Percentiles rank a stretch among this genome's conserved stretches.
Evolutionary conservation across 441 rosid genomes (phyloP).

Genomic region (Euphorbia neoarborescens): DNA sequence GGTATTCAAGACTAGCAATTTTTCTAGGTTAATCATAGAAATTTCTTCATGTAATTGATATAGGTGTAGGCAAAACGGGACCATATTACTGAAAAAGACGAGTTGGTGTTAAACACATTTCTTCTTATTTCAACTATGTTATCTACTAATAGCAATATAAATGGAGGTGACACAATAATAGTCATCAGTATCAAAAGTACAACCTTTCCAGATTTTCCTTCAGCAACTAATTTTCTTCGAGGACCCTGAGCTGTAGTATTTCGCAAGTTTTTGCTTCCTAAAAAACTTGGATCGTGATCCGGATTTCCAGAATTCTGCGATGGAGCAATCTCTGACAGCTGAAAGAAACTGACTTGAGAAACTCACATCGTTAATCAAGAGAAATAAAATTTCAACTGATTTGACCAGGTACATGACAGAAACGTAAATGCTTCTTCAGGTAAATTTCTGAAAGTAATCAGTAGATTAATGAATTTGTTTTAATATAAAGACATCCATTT

Average conservation of each 20-base stretch:
- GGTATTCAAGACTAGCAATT: background rate
- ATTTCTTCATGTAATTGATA: background rate
- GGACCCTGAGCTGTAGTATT: constrained; percentile 79
- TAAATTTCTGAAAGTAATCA: background rate
- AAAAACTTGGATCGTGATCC: constrained; percentile 3
- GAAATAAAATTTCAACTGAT: background rate
- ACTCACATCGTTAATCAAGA: background rate
- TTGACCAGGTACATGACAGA: background rate
- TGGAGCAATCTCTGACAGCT: constrained; percentile 76
- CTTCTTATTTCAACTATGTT: background rate
- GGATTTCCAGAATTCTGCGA: constrained; percentile 67
- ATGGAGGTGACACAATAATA: background rate
- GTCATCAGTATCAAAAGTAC: background rate
- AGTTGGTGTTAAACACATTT: background rate
- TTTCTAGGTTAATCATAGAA: background rate
- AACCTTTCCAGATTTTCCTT: constrained; percentile 95
- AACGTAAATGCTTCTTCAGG: background rate
- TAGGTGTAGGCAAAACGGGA: background rate
- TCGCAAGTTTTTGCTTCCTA: constrained; percentile 25
- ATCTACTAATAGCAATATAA: background rate
- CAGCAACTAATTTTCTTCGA: constrained; percentile 90
- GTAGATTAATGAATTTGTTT: background rate
- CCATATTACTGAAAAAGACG: background rate
- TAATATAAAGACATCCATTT: background rate
- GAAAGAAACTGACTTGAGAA: constrained; percentile 27